Conservation (phyloP, 2,329 filamentous ascomycete species). For the Ambrosiella beaveri region DNA sequence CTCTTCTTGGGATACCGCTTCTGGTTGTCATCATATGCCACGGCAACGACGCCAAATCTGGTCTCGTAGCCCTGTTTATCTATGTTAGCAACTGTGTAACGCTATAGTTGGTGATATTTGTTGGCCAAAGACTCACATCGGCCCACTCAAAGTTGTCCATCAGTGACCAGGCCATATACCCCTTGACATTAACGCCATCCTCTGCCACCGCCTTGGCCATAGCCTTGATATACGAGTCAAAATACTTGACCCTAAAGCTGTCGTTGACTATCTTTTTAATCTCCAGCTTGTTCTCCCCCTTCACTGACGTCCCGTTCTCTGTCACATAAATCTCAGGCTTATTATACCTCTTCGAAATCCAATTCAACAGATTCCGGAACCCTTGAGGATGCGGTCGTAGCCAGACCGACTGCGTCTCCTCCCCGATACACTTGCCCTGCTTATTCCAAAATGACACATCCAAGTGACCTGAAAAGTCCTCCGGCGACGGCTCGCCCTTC, state of each 20-base stretch:
- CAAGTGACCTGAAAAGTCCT: constrained; percentile 61
- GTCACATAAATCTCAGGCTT: constrained; percentile 71
- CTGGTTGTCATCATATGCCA: constrained; percentile 67
- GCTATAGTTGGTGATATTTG: constrained; percentile 37
- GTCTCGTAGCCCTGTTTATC: constrained; percentile 47
- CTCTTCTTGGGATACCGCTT: constrained; percentile 74
- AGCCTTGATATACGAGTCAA: constrained; percentile 56
- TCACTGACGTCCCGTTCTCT: constrained; percentile 73
- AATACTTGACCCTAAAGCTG: constrained; percentile 68
- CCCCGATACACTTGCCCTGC: constrained; percentile 54
- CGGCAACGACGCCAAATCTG: constrained; percentile 66
- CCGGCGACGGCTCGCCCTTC: constrained; percentile 37
- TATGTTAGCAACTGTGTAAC: constrained; percentile 23
- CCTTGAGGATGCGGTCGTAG: constrained; percentile 57
- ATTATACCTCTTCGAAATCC: constrained; percentile 61
- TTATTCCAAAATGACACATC: constrained; percentile 57
- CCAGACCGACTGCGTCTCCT: constrained; percentile 71
- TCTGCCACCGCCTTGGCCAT: constrained; percentile 54
- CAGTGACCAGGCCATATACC: constrained; percentile 75
- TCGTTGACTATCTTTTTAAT: constrained; percentile 58
- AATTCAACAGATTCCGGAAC: constrained; percentile 60
- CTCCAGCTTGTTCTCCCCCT: constrained; percentile 63
- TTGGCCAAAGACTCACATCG: constrained; percentile 26
- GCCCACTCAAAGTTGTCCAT: constrained; percentile 89
- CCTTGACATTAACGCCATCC: constrained; percentile 63